Evolutionary conservation across 202 grass and related monocot species (phyloP).

Genomic region (Bolboschoenoplectus hybrid): DNA sequence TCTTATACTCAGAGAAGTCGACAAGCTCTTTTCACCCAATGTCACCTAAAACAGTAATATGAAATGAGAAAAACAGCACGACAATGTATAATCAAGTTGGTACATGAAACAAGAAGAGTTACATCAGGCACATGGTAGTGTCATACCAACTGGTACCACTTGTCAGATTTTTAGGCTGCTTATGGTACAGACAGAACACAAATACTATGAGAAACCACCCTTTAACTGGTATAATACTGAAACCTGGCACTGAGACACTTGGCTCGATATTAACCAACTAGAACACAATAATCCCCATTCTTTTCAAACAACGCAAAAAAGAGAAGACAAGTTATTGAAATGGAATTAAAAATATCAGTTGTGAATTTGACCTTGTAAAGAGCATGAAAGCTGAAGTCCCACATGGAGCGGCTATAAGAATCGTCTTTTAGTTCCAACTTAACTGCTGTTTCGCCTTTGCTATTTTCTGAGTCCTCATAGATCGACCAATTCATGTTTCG

Average conservation of each 20-base stretch:
- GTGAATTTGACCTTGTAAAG: slow-evolving; percentile 67
- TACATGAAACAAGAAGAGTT: neutral
- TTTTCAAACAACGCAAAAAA: slow-evolving; percentile 8
- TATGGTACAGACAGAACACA: neutral
- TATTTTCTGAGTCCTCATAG: slow-evolving; percentile 63
- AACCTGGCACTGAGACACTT: neutral
- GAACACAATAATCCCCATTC: neutral
- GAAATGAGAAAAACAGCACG: neutral
- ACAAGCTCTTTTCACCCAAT: slow-evolving; percentile 68
- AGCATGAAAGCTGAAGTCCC: slow-evolving; percentile 97
- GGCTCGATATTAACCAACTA: neutral
- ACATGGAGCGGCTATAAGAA: slow-evolving; percentile 81
- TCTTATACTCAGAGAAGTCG: slow-evolving; percentile 66
- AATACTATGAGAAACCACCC: neutral
- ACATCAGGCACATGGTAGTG: neutral
- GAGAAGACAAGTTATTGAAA: slow-evolving; percentile 15
- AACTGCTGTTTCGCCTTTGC: slow-evolving; percentile 63
- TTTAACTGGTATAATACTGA: neutral
- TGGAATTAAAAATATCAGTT: slow-evolving; percentile 28
- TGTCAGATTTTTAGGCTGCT: slow-evolving; percentile 1
- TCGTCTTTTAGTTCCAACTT: slow-evolving; percentile 86
- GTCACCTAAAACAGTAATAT: slow-evolving; percentile 54
- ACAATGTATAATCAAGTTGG: neutral
- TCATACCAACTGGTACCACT: neutral
- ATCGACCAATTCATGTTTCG: slow-evolving; percentile 95